Conservation (phyloP, 192 early-diverging fungal genomes). For the Linderina pennispora region DNA sequence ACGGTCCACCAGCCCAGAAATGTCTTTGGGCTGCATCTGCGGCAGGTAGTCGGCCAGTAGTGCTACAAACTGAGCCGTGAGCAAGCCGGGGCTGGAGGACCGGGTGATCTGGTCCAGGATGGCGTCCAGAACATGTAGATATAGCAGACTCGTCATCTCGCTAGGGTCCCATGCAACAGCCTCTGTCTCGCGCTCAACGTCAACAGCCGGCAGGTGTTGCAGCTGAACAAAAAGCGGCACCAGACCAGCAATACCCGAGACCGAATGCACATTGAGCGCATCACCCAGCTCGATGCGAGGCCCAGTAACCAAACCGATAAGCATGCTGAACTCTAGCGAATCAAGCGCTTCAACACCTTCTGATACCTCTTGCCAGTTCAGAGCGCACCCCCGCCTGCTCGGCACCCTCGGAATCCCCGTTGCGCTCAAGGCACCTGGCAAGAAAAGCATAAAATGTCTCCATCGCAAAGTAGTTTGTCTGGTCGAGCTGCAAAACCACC, state of each 20-base stretch:
- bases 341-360: background rate
- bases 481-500: slow-evolving; percentile 19
- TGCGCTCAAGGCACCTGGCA: slow-evolving; percentile 1
- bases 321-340: background rate
- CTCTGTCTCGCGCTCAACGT: background rate
- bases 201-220: background rate
- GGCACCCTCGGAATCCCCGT: background rate
- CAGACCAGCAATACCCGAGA: slow-evolving; percentile 3
- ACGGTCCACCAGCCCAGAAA: background rate
- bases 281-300: background rate
- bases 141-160: slow-evolving; percentile 8
- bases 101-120: background rate
- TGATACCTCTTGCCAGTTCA: slow-evolving; percentile 4
- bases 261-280: background rate
- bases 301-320: background rate
- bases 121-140: slow-evolving; percentile 3
- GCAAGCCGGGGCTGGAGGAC: background rate
- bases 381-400: slow-evolving; percentile 15
- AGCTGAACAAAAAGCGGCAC: slow-evolving; percentile 3
- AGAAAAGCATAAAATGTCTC: slow-evolving; percentile 16
- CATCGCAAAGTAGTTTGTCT: slow-evolving; percentile 6
- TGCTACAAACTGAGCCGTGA: background rate
- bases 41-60: slow-evolving; percentile 2
- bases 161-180: background rate
- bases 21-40: slow-evolving; percentile 3